phyloP scores from a whole-genome alignment of 768 basidiomycete genomes.

The Phylloporus sp. region DNA sequence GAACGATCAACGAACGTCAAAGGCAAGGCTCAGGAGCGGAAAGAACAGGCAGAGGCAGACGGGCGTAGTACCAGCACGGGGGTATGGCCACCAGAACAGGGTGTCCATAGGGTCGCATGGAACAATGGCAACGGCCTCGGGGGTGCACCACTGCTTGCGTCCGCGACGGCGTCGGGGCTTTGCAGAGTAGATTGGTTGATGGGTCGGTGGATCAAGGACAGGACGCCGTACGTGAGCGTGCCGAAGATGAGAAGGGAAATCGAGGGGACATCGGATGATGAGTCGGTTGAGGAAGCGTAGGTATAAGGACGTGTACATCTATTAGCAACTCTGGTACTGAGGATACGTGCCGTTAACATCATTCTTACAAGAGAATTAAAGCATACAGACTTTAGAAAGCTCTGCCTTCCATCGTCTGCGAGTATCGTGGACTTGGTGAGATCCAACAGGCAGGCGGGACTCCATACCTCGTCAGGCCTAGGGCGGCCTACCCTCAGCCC shows the following conservation, averaged over 20 bases:
- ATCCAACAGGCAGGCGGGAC: too few species aligned
- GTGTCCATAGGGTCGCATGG: slow-evolving; percentile 78
- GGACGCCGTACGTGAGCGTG: slow-evolving; percentile 62
- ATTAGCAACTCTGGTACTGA: too few species aligned
- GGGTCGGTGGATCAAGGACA: slow-evolving; percentile 70
- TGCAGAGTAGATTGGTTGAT: slow-evolving; percentile 79
- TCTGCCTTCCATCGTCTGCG: too few species aligned
- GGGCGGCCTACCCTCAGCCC: too few species aligned
- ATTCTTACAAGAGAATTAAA: too few species aligned
- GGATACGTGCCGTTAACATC: too few species aligned
- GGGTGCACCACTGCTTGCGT: slow-evolving; percentile 60
- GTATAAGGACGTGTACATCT: background rate
- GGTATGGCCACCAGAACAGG: slow-evolving; percentile 78
- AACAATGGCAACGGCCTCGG: slow-evolving; percentile 69
- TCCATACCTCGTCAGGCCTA: too few species aligned
- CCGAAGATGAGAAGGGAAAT: slow-evolving; percentile 59
- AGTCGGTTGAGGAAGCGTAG: slow-evolving; percentile 26
- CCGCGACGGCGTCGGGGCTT: slow-evolving; percentile 79
- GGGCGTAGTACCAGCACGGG: slow-evolving; percentile 43
- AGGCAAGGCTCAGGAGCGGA: slow-evolving; percentile 29
- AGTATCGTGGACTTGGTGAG: too few species aligned
- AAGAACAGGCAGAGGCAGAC: slow-evolving; percentile 17
- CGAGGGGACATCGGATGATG: slow-evolving; percentile 38
- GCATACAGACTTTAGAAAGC: too few species aligned
- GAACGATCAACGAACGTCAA: slow-evolving; percentile 33